Evolutionary conservation across 78 protist species (phyloP).

Genomic region (Monocercomonoides exilis): DNA sequence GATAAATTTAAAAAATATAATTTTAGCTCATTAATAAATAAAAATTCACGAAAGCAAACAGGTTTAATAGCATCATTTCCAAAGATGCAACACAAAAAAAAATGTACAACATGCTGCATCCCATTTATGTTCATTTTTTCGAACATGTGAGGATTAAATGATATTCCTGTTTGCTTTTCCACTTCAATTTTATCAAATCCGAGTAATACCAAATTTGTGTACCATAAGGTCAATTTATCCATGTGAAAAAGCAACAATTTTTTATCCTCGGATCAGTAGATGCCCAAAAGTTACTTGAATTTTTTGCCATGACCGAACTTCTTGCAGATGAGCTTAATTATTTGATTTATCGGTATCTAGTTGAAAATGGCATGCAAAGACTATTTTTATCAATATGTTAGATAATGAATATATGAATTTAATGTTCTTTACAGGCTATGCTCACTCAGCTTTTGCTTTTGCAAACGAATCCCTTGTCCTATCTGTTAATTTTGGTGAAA

Average conservation of each 20-base stretch:
- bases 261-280: too few relatives aligned
- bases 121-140: neutral
- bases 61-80: neutral
- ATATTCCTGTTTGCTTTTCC: neutral
- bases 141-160: neutral
- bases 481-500: neutral
- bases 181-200: neutral
- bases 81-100: neutral
- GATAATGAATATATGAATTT: too few relatives aligned
- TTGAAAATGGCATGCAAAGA: neutral
- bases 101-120: neutral
- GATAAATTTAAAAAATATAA: neutral
- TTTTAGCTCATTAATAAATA: neutral
- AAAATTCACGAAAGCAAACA: neutral
- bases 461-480: slow-evolving; percentile 1
- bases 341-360: neutral
- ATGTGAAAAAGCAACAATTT: too few relatives aligned
- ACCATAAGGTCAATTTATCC: too few relatives aligned
- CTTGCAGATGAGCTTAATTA: neutral
- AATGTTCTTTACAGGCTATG: neutral
- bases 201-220: neutral
- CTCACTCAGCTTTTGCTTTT: slow-evolving; percentile 23
- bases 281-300: too few relatives aligned
- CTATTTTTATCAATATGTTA: neutral
- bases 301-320: too few relatives aligned